Evolutionary conservation across 495 filamentous ascomycete genomes (phyloP).

Genomic region (Podospora fimiseda): DNA sequence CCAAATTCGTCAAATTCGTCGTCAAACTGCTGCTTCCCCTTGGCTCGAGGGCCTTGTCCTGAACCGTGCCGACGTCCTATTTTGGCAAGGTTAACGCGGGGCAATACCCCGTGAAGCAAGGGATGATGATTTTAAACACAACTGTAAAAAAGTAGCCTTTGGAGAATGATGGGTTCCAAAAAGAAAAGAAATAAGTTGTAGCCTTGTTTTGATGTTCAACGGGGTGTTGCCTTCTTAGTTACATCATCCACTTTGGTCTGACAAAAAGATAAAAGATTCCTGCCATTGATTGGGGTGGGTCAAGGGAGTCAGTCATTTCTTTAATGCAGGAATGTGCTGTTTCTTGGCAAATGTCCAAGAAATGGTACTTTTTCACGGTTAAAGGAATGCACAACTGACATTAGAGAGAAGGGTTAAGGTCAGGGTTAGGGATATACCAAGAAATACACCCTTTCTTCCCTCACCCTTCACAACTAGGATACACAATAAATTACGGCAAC

Average conservation of each 20-base stretch:
- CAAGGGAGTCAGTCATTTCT: not conserved
- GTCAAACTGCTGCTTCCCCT: slow-evolving; percentile 10
- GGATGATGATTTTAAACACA: too few relatives aligned
- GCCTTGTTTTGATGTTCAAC: not conserved
- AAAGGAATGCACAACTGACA: too few relatives aligned
- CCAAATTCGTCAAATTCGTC: slow-evolving; percentile 4
- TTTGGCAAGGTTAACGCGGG: slow-evolving; percentile 14
- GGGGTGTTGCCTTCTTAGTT: not conserved
- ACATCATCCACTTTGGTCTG: not conserved
- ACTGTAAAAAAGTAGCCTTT: too few relatives aligned
- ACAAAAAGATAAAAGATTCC: too few relatives aligned
- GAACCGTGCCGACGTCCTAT: slow-evolving; percentile 18
- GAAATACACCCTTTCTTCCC: not conserved
- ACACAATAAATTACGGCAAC: slow-evolving; percentile 42
- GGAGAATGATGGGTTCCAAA: too few relatives aligned
- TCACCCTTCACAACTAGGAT: not conserved
- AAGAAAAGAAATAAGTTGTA: slow-evolving; percentile 6
- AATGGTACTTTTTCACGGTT: too few relatives aligned
- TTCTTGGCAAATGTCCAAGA: too few relatives aligned
- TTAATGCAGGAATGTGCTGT: not conserved
- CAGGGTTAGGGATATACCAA: too few relatives aligned
- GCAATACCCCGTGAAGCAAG: not conserved
- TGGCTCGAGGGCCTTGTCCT: slow-evolving; percentile 12
- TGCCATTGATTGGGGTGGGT: not conserved
- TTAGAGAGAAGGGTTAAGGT: too few relatives aligned